phyloP scores from a whole-genome alignment of 1,284 basidiomycete species.

The Moesziomyces antarcticus region DNA sequence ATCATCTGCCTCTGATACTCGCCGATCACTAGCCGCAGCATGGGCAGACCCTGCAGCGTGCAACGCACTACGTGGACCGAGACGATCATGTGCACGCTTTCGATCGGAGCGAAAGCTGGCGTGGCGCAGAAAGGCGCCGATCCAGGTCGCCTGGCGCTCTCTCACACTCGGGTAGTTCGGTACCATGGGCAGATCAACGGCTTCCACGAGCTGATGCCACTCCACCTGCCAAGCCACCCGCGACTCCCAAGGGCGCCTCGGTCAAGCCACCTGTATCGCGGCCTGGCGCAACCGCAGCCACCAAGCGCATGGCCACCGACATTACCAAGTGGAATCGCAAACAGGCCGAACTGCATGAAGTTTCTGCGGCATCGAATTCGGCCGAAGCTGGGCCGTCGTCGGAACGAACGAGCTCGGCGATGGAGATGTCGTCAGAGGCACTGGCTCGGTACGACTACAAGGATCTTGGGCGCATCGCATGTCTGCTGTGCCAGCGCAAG shows the following conservation, averaged over 20 bases:
- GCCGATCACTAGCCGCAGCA: conserved; percentile 1
- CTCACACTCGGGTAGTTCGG: neutral
- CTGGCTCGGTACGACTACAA: conserved; percentile 33
- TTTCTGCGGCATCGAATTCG: neutral
- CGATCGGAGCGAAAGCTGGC: neutral
- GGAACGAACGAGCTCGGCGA: neutral
- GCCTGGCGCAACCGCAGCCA: conserved; percentile 12
- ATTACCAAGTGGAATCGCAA: conserved; percentile 46
- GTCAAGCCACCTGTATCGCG: neutral
- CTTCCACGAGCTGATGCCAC: neutral
- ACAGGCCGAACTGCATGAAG: conserved; percentile 35
- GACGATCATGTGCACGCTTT: conserved; percentile 10
- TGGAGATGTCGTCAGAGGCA: conserved; percentile 11
- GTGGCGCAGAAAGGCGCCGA: conserved; percentile 1
- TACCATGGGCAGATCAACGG: conserved; percentile 20
- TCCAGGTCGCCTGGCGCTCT: conserved; percentile 14
- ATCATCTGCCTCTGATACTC: conserved; percentile 11
- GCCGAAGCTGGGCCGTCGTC: neutral
- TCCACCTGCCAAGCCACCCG: neutral
- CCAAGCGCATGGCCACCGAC: conserved; percentile 28
- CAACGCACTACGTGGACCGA: conserved; percentile 15
- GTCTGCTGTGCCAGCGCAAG: conserved; percentile 50
- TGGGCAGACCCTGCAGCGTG: conserved; percentile 4
- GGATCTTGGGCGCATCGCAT: conserved; percentile 33
- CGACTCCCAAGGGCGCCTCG: neutral